Evolutionary conservation across 179 eudicot species (phyloP), one percentile per base, ranked within the genome.

Genomic region (Spinacia oleracea): DNA sequence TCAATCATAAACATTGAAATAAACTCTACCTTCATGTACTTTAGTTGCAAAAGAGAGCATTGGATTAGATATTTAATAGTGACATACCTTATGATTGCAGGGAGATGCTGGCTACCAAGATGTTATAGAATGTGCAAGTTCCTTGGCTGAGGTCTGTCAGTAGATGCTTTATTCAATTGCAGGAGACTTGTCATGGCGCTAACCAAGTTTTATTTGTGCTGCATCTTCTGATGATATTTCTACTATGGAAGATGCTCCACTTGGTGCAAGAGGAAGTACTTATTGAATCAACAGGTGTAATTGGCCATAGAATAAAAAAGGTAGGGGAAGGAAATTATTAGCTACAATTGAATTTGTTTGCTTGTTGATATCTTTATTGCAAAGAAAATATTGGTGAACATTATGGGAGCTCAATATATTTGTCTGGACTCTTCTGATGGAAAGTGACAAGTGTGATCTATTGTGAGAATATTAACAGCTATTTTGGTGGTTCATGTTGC

Each of bases 81-180:
- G 32, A n/a, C 9, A 48, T 55, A 32, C 53, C 56, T 81, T 59
- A 25, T 80, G 72, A 63, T 80, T 75, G 72, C 82, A 95, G 98
- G 98, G 98, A 12, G 98, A 91, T 87, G 96, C 90, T 80, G 98
- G 98, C 64, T 95, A 90, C 84, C 92, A 91, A 77, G 98, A 95
- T 86, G 92, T 87, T 35, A 27, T 90, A 75, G 97, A 95, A 45
- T 95, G 92, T 82, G 87, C 94, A 45, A 73, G 72, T 81, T 88
- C 97, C 85, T 87, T 95, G 74, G 90, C 96, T 45, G 79, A 93
- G 97, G 98, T 91, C 32, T 20, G 27, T 67, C n/a, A 35, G 45
- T 34, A 83, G 72, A 62, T 73, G 40, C 53, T 81, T n/a, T 4
- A 72, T 60, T 73, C 45, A 31, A 23, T 59, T 73, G n/a, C 68